Evolutionary conservation across 2,329 filamentous ascomycete genomes (phyloP), one percentile per base, ranked within the genome.

Genomic region (Pseudocercospora fuligena): DNA sequence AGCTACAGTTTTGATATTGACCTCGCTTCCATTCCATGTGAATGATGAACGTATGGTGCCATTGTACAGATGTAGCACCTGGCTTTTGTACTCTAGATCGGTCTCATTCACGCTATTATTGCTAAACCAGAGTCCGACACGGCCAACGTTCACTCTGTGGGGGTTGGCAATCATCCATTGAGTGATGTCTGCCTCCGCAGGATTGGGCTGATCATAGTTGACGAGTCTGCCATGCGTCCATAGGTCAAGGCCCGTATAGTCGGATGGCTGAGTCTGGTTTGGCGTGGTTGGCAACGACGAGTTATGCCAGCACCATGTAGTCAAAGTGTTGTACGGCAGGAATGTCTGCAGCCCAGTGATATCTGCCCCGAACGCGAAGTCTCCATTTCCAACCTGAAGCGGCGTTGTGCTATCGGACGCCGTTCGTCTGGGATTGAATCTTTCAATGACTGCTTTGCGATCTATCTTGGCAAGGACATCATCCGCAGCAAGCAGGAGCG

Each of bases 291-390:
- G 51, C 51, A 56, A 56, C 8, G 51, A 56, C 5, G 51, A 56
- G 25, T 56, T 56, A 27, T 56, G 51, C 51, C 51, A 56, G n/a
- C 51, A 56, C 51, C 51, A 56, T 12, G 51, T 16, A n/a, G 51
- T 56, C 27, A 56, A 14, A 14, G 51, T 56, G 51, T 56, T 56
- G 51, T 27, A 56, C 25, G 51, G 51, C 16, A 56, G 27, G 21
- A 56, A 56, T 1, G 51, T 56, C 16, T 56, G 51, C 27, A 56
- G 51, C 12, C 51, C 51, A 27, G 51, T 56, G 25, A 56, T 31
- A 19, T 56, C 51, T 27, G 51, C 51, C 6, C 51, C 51, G 9
- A 56, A 56, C 1, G 51, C 51, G 27, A 56, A 56, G 16, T 56
- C 51, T n/a, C 51, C 51, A 56, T 56, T 56, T 27, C 51, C 51